Conservation (phyloP, 2,329 filamentous ascomycete genomes). For the Ceratocystis smalleyi region DNA sequence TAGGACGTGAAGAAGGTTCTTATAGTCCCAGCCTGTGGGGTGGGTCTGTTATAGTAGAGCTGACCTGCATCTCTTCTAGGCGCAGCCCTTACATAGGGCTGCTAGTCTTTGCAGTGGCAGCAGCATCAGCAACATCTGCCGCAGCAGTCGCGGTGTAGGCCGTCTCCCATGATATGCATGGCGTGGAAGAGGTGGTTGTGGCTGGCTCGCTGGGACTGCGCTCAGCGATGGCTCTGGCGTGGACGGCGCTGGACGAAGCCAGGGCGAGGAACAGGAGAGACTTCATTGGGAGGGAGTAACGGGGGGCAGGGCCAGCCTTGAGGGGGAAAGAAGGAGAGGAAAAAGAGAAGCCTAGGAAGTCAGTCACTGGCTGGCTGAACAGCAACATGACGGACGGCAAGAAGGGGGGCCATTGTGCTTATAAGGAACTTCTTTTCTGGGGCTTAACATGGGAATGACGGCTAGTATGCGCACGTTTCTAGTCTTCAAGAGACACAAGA, state of each 20-base stretch:
- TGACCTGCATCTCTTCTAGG: no score
- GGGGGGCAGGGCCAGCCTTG: background rate
- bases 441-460: no score
- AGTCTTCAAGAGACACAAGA: no score
- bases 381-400: background rate
- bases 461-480: no score
- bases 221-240: background rate
- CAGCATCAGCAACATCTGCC: slow-evolving; percentile 2
- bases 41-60: no score
- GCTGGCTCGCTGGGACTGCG: background rate
- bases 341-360: background rate
- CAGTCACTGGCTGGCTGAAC: background rate
- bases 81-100: no score
- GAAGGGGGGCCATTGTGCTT: no score
- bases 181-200: slow-evolving; percentile 4
- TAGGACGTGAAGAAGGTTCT: no score
- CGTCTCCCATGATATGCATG: slow-evolving; percentile 2
- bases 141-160: background rate
- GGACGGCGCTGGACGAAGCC: slow-evolving; percentile 16
- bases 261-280: background rate
- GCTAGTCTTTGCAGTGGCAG: slow-evolving; percentile 38
- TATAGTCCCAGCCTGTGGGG: no score
- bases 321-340: background rate
- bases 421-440: no score
- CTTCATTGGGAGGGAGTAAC: background rate